phyloP scores from a whole-genome alignment of 495 filamentous ascomycete genomes.

The Pseudomonodictys pantanalensis region DNA sequence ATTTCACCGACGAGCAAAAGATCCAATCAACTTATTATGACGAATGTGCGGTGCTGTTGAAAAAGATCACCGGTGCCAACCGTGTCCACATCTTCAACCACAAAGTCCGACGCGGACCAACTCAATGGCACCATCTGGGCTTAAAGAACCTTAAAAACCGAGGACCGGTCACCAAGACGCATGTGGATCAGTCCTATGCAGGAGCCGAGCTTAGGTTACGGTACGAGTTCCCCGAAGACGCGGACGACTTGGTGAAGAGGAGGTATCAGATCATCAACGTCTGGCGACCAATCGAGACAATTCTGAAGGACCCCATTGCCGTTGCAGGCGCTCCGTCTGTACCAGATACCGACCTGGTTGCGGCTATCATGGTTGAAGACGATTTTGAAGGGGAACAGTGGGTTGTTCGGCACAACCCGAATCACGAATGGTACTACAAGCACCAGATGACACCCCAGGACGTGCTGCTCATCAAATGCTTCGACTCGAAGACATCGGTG shows the following conservation, averaged over 20 bases:
- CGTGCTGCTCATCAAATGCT: constrained; percentile 46
- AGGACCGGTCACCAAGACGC: constrained; percentile 64
- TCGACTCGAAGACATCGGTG: constrained; percentile 58
- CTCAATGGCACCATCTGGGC: constrained; percentile 32
- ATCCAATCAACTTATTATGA: constrained; percentile 74
- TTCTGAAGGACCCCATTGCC: constrained; percentile 56
- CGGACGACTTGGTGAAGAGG: constrained; percentile 55
- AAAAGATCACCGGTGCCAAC: constrained; percentile 54
- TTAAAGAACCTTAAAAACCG: constrained; percentile 46
- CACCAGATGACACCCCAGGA: constrained; percentile 19
- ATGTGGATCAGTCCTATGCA: constrained; percentile 75
- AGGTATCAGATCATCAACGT: constrained; percentile 84
- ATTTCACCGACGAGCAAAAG: constrained; percentile 62
- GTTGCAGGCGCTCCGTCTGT: constrained; percentile 64
- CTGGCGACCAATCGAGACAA: constrained; percentile 70
- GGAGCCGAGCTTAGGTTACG: constrained; percentile 63
- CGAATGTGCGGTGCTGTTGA: constrained; percentile 65
- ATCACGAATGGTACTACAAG: constrained; percentile 60
- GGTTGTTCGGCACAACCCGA: constrained; percentile 57
- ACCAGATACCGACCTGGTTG: constrained; percentile 61
- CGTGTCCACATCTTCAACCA: constrained; percentile 82
- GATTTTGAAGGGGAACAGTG: constrained; percentile 70
- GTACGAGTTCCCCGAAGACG: constrained; percentile 58
- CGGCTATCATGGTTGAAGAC: constrained; percentile 71
- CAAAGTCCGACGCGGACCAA: constrained; percentile 67